A percentile compares a stretch with the other conserved stretches of the same genome.
Evolutionary conservation across 257 asterid species (phyloP).

Genomic region (Sherardia arvensis): DNA sequence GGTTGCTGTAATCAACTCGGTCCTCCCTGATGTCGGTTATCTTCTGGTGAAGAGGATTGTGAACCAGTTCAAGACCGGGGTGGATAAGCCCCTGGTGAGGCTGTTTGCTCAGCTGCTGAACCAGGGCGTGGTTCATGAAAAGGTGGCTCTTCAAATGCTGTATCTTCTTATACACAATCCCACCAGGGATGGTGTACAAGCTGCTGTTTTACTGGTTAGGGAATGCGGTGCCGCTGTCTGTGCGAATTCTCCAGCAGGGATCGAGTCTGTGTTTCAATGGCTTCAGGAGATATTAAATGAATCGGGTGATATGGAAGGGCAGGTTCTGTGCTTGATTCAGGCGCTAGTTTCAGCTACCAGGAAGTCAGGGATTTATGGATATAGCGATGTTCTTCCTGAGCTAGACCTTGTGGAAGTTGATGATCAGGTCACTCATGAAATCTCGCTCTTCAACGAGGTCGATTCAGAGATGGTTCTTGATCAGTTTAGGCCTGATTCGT

Average conservation of each 20-base stretch:
- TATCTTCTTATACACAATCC: conserved; percentile 15
- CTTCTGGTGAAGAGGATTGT: conserved; percentile 21
- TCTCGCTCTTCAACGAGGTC: conserved; percentile 26
- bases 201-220: conserved; percentile 23
- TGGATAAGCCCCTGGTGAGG: conserved; percentile 2
- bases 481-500: conserved; percentile 17
- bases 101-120: conserved; percentile 20
- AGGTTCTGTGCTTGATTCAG: conserved; percentile 13
- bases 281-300: conserved; percentile 17
- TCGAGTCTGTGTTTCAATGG: conserved; percentile 22
- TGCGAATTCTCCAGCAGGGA: conserved; percentile 17
- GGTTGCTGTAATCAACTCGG: conserved; percentile 15
- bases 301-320: conserved; percentile 9
- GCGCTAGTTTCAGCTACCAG: conserved; percentile 17
- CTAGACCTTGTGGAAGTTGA: conserved; percentile 29
- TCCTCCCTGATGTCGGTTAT: conserved; percentile 25
- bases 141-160: conserved; percentile 10
- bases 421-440: conserved; percentile 41
- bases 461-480: conserved; percentile 31
- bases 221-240: conserved; percentile 20
- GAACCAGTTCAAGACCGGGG: background rate
- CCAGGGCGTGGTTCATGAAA: conserved; percentile 15
- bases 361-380: conserved; percentile 14
- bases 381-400: conserved; percentile 10
- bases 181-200: conserved; percentile 18